Conservation (phyloP, 768 basidiomycete genomes). For the Butyriboletus loyo region DNA sequence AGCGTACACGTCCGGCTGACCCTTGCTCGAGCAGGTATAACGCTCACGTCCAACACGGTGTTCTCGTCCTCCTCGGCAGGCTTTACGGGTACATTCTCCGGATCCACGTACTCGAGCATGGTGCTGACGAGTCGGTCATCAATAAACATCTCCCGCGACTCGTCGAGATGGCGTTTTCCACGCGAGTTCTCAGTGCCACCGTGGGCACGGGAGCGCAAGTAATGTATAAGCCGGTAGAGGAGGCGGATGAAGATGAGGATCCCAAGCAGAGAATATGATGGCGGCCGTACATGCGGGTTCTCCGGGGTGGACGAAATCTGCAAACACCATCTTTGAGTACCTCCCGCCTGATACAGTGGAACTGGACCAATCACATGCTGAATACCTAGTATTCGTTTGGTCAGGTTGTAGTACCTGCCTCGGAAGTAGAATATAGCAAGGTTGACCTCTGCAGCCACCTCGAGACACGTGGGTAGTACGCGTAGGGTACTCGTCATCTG, state of each 20-base stretch:
- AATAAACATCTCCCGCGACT: conserved; percentile 42
- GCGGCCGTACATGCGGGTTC: conserved; percentile 69
- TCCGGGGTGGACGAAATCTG: conserved; percentile 74
- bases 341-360: neutral
- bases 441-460: conserved; percentile 65
- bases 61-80: conserved; percentile 69
- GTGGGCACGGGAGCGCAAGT: conserved; percentile 36
- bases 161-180: conserved; percentile 33
- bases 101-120: conserved; percentile 48
- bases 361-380: conserved; percentile 51
- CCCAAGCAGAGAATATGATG: conserved; percentile 85
- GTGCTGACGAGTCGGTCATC: conserved; percentile 61
- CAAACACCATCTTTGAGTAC: conserved; percentile 6
- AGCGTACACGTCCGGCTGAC: conserved; percentile 73
- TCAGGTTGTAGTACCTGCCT: conserved; percentile 75
- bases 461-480: conserved; percentile 48
- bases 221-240: conserved; percentile 53
- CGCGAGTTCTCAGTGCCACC: conserved; percentile 28
- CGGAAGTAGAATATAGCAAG: conserved; percentile 77
- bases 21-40: conserved; percentile 51
- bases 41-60: conserved; percentile 59
- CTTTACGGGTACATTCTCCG: conserved; percentile 51
- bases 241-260: conserved; percentile 66
- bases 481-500: conserved; percentile 32
- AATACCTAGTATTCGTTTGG: conserved; percentile 64